Evolutionary conservation across 495 filamentous ascomycete genomes (phyloP).

Genomic region (Astrothelium macrocarpum): DNA sequence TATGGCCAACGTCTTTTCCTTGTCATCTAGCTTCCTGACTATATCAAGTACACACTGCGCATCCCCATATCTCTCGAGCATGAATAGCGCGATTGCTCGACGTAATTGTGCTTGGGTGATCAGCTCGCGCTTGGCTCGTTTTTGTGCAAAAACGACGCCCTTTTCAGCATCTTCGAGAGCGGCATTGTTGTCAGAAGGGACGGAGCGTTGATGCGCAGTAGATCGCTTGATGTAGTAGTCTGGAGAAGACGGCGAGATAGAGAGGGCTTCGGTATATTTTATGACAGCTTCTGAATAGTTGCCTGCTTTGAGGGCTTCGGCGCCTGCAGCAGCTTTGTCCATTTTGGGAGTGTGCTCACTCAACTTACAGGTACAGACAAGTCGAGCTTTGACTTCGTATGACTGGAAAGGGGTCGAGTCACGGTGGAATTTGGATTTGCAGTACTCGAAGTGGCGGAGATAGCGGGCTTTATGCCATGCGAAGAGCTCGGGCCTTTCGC

Average conservation of each 20-base stretch:
- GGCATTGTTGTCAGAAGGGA: conserved; percentile 39
- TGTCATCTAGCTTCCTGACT: conserved; percentile 48
- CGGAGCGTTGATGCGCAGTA: conserved; percentile 65
- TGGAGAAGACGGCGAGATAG: conserved; percentile 54
- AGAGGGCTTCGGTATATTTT: conserved; percentile 68
- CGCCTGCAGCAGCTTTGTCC: conserved; percentile 53
- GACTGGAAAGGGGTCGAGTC: no score
- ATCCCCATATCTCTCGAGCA: conserved; percentile 64
- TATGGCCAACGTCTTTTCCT: conserved; percentile 54
- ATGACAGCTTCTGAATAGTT: conserved; percentile 59
- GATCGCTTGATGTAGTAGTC: conserved; percentile 82
- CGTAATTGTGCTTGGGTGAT: conserved; percentile 76
- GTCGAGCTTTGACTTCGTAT: no score
- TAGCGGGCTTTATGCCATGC: neutral
- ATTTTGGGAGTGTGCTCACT: conserved; percentile 32
- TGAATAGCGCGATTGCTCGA: conserved; percentile 62
- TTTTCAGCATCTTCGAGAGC: conserved; percentile 75
- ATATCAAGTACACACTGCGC: conserved; percentile 61
- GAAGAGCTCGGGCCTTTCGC: neutral
- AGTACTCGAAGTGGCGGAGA: neutral
- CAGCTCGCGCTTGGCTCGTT: conserved; percentile 68
- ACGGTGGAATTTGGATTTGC: neutral
- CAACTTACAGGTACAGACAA: neutral
- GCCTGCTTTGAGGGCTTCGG: conserved; percentile 51
- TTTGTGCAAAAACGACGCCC: conserved; percentile 56